Conservation (phyloP, 495 filamentous ascomycete genomes). For the Penicillium manginii region DNA sequence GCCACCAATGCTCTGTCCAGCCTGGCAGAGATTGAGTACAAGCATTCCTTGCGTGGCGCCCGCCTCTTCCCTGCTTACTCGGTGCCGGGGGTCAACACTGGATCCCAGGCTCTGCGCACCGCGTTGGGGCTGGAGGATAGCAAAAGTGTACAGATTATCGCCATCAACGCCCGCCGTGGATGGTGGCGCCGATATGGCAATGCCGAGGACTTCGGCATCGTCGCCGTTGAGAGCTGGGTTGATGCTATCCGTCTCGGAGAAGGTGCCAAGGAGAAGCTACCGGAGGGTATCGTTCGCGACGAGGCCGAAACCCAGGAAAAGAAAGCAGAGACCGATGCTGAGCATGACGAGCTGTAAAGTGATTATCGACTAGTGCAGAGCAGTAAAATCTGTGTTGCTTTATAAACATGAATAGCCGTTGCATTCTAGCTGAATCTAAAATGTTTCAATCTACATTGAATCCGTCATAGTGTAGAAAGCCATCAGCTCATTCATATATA, state of each 20-base stretch:
- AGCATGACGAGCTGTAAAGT: conserved; percentile 43
- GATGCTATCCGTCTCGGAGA: conserved; percentile 88
- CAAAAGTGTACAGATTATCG: conserved; percentile 64
- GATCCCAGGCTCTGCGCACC: conserved; percentile 56
- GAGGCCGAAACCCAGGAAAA: conserved; percentile 20
- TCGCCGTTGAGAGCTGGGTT: conserved; percentile 79
- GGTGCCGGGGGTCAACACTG: conserved; percentile 65
- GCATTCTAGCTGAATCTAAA: too few species aligned
- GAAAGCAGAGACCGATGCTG: conserved; percentile 47
- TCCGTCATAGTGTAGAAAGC: neutral
- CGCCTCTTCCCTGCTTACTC: conserved; percentile 84
- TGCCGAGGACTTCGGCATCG: conserved; percentile 54
- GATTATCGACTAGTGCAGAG: neutral
- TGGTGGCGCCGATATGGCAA: conserved; percentile 82
- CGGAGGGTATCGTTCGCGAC: conserved; percentile 66
- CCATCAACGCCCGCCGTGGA: conserved; percentile 78
- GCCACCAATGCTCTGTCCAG: conserved; percentile 61
- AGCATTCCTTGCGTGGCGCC: conserved; percentile 63
- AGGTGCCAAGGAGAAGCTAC: conserved; percentile 77
- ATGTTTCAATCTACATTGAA: neutral
- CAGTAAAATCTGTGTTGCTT: neutral
- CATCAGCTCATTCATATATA: conserved; percentile 25
- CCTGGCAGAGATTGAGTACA: conserved; percentile 75
- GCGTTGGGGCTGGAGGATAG: conserved; percentile 61
- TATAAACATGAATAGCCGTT: too few species aligned